Evolutionary conservation across 768 basidiomycete species (phyloP), one percentile per base, ranked within the genome.

Genomic region (Pleurotus pulmonarius): DNA sequence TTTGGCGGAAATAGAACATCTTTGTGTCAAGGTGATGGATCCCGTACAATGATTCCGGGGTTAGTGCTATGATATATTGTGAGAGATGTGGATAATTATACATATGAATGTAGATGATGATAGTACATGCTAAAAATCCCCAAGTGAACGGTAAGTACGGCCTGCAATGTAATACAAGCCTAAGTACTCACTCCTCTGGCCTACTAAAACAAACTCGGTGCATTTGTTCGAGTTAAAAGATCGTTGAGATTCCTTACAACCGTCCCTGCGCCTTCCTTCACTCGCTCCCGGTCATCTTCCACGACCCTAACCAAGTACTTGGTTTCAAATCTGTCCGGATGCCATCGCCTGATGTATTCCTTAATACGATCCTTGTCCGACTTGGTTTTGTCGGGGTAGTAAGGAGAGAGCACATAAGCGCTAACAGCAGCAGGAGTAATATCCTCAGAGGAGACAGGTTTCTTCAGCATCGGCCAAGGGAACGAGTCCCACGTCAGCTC

Each of bases 271-370:
- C 85, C 90, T 56, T 81, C 79, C 69, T 82, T 80, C 49, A 92
- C 88, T 63, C 69, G 80, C 64, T 83, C 88, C 66, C 76, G 78
- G 58, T 91, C 87, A 37, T 67, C 75, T 59, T 85, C 83, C 48
- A 73, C 69, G 48, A 91, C 87, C 69, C 84, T 84, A 9, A 78
- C 72, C 64, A 92, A 67, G 53, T 82, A 71, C 67, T 86, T 84
- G 37, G 83, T 83, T 61, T 91, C 86, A 64, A 92, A 92, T 34
- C 87, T 83, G 70, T 92, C 90, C 3, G 90, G 90, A 69, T 92
- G 90, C 90, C 89, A 92, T 60, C 78, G 73, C 68, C 81, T 79
- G 62, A 92, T 78, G 54, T 85, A 82, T 58, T 91, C 89, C 73
- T 84, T 88, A 60, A 90, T 76, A 12, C 88, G 83, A 62, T 91